phyloP scores from a whole-genome alignment of 2,329 filamentous ascomycete species.

The Aureobasidium sp. region DNA sequence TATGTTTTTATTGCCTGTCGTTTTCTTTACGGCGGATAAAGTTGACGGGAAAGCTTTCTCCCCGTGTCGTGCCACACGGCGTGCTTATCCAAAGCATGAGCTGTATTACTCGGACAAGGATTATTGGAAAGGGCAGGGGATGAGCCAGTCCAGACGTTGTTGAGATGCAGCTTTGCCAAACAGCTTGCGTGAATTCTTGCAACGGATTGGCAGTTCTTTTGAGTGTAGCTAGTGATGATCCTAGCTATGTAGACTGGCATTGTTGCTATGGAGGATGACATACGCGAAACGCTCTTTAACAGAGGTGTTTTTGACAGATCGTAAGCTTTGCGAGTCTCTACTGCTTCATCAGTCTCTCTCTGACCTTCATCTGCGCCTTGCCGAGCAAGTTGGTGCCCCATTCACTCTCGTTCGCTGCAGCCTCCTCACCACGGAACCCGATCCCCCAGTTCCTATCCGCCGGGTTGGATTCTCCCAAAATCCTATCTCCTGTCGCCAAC shows the following conservation, averaged over 20 bases:
- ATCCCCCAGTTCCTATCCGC: conserved; percentile 29
- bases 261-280: not conserved
- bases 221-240: not conserved
- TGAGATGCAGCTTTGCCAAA: not conserved
- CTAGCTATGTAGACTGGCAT: not conserved
- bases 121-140: not conserved
- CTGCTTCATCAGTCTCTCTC: conserved; percentile 20
- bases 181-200: not conserved
- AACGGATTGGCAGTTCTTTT: not conserved
- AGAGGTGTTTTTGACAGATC: not conserved
- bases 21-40: not conserved
- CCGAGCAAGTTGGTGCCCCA: conserved; percentile 29
- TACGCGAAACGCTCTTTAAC: not conserved
- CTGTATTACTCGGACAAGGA: not conserved
- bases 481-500: conserved; percentile 24
- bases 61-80: not conserved
- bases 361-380: conserved; percentile 27
- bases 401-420: conserved; percentile 20
- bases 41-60: not conserved
- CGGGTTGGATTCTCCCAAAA: conserved; percentile 29
- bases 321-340: not conserved
- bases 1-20: not conserved
- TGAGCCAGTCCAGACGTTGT: not conserved
- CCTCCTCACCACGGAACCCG: conserved; percentile 26
- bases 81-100: not conserved